Conservation (phyloP, 306 rosid genomes). For the Urtica urens region DNA sequence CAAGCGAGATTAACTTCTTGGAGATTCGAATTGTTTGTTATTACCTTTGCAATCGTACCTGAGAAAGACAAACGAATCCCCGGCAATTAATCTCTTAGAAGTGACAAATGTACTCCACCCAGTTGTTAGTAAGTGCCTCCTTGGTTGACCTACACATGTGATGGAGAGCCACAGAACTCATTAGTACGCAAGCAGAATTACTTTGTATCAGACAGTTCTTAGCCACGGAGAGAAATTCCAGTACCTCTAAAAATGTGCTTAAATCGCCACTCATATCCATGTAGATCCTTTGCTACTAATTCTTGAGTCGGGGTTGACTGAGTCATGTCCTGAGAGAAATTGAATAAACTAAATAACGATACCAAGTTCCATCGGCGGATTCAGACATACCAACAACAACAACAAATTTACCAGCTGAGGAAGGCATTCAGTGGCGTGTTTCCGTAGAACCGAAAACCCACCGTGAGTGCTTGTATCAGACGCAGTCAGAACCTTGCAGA, state of each 20-base stretch:
- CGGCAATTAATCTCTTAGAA: conserved; percentile 82
- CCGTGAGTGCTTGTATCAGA: conserved; percentile 98
- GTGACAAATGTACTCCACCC: conserved; percentile 98
- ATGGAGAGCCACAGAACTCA: background rate
- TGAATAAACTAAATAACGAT: conserved; percentile 3
- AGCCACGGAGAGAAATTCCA: conserved; percentile 1
- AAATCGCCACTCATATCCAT: conserved; percentile 89
- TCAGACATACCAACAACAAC: background rate
- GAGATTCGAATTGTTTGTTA: no score
- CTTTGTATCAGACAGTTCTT: background rate
- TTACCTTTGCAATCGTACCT: no score
- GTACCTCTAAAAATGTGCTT: conserved; percentile 93
- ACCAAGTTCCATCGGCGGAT: background rate
- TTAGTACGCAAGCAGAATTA: background rate
- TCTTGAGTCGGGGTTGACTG: conserved; percentile 89
- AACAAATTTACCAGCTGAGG: conserved; percentile 57
- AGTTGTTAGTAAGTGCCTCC: conserved; percentile 90
- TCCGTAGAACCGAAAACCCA: conserved; percentile 85
- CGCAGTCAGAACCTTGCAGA: conserved; percentile 80
- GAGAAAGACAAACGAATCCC: conserved; percentile 84
- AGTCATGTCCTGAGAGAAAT: conserved; percentile 56
- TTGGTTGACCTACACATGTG: conserved; percentile 73
- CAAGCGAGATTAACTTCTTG: no score
- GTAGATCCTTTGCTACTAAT: conserved; percentile 84
- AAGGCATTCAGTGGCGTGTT: conserved; percentile 91